phyloP scores from a whole-genome alignment of 352 stramenopile genomes.

The Phytophthora ramorum region DNA sequence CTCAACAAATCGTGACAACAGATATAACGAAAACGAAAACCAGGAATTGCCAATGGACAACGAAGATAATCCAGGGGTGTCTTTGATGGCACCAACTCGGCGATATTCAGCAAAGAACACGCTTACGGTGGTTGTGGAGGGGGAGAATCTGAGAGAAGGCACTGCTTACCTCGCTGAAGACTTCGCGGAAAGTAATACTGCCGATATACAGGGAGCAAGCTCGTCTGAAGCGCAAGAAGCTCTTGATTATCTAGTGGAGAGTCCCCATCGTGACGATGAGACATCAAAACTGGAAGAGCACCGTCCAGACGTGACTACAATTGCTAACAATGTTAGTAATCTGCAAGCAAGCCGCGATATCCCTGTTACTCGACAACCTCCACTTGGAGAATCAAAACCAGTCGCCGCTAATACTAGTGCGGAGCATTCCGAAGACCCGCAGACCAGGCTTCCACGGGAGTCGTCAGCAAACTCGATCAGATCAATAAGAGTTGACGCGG shows the following conservation, averaged over 20 bases:
- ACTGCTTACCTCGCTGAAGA: conserved; percentile 6
- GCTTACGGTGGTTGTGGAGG: conserved; percentile 35
- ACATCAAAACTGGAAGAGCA: neutral
- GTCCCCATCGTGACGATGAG: conserved; percentile 3
- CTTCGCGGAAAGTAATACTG: neutral
- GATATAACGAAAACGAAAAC: neutral
- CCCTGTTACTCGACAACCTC: neutral
- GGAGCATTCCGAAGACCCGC: neutral
- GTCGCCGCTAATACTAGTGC: neutral
- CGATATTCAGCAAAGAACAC: conserved; percentile 35
- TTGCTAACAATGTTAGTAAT: neutral
- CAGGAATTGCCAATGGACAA: neutral
- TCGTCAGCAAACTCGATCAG: conserved; percentile 3
- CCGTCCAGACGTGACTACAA: neutral
- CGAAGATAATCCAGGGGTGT: neutral
- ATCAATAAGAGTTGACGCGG: conserved; percentile 7
- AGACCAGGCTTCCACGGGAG: conserved; percentile 1
- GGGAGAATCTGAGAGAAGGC: neutral
- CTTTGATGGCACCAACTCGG: conserved; percentile 6
- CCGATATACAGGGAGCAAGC: neutral
- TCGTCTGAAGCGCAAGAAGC: conserved; percentile 6
- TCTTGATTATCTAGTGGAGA: conserved; percentile 13
- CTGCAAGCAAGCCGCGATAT: neutral
- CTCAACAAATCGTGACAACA: neutral
- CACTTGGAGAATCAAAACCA: neutral